phyloP scores from a whole-genome alignment of 148 eudicot species.

The Cornus florida region DNA sequence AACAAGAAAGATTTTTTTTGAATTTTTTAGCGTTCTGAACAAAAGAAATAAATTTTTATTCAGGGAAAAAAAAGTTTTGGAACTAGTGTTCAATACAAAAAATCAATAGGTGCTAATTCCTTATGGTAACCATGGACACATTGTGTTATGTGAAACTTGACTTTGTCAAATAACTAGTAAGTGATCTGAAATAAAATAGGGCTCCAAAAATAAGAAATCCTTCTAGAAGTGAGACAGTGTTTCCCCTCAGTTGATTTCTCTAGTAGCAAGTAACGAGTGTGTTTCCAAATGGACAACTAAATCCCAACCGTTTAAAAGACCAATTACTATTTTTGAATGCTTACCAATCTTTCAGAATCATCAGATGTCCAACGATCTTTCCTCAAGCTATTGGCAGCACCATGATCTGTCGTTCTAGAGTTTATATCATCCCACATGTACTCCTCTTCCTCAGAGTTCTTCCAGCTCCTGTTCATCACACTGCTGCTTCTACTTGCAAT shows the following conservation, averaged over 20 bases:
- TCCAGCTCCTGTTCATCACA: conserved; percentile 74
- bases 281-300: not conserved
- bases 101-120: too few species aligned
- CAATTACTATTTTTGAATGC: conserved; percentile 11
- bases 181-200: not conserved
- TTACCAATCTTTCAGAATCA: conserved; percentile 60
- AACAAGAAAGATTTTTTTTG: too few species aligned
- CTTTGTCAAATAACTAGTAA: not conserved
- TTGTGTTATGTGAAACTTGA: not conserved
- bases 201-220: not conserved
- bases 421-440: conserved; percentile 80
- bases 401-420: conserved; percentile 40
- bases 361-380: conserved; percentile 49
- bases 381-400: conserved; percentile 22
- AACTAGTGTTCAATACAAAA: too few species aligned
- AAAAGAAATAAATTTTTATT: too few species aligned
- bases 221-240: not conserved
- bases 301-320: not conserved
- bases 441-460: conserved; percentile 95
- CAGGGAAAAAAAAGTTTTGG: too few species aligned
- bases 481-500: conserved; percentile 42
- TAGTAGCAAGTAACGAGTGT: not conserved
- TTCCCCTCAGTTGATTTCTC: not conserved
- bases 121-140: not conserved
- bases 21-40: too few species aligned